These are phyloP conservation scores for Fragaria ananassa DNA, from an alignment of 306 rosid species.

Conservation along the genomic window DNA sequence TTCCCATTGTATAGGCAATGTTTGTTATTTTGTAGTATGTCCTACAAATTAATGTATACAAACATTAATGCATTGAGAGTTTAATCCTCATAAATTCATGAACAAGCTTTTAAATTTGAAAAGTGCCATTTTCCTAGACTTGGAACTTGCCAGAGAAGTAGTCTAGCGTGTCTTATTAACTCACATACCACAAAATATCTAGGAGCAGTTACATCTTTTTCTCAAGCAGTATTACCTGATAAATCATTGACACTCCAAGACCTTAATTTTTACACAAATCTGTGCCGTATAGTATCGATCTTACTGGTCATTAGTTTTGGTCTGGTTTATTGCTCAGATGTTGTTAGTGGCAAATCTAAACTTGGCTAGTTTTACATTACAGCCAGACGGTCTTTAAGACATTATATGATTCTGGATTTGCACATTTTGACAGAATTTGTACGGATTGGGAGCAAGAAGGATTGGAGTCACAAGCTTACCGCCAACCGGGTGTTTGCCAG, in stretches of 20 bases:
- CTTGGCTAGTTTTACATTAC: background rate
- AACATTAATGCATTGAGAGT: background rate
- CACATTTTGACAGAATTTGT: constrained; percentile 44
- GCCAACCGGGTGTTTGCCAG: constrained; percentile 55
- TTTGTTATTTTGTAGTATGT: background rate
- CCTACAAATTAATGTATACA: background rate
- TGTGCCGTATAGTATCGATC: no score
- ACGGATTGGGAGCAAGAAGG: constrained; percentile 48
- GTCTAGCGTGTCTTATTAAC: background rate
- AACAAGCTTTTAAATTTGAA: background rate
- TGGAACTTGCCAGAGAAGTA: background rate
- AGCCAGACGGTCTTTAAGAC: background rate
- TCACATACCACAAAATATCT: background rate
- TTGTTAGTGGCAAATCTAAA: background rate
- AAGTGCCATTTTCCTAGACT: background rate
- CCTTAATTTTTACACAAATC: no score
- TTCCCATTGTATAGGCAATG: background rate
- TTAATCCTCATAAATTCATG: background rate
- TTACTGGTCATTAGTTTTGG: background rate
- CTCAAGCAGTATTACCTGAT: background rate
- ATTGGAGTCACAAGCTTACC: constrained; percentile 53
- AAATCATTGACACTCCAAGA: background rate
- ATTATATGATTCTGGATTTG: background rate
- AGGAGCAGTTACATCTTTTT: background rate
- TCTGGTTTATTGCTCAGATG: background rate